Conservation (phyloP, 2,329 filamentous ascomycete species). For the Xylariaceae sp. region DNA sequence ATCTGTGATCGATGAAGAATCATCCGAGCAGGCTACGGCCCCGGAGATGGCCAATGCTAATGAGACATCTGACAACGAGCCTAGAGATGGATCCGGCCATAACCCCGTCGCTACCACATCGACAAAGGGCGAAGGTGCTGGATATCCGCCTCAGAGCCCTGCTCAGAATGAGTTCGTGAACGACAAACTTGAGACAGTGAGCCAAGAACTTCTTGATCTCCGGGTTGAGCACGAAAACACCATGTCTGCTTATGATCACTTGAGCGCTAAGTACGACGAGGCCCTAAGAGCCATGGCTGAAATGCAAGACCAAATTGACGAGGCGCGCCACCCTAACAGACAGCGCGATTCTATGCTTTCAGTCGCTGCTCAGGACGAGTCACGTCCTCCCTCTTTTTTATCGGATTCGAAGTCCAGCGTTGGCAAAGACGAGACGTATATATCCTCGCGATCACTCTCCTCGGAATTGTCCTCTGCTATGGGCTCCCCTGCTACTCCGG, state of each 20-base stretch:
- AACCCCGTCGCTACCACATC: neutral
- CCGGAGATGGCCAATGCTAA: slow-evolving; percentile 13
- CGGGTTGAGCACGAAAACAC: slow-evolving; percentile 87
- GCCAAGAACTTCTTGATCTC: slow-evolving; percentile 86
- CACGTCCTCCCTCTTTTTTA: slow-evolving; percentile 79
- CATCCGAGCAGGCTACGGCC: slow-evolving; percentile 17
- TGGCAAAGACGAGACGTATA: slow-evolving; percentile 63
- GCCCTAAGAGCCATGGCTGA: slow-evolving; percentile 78
- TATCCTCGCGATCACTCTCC: slow-evolving; percentile 87
- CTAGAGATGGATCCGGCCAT: slow-evolving; percentile 9
- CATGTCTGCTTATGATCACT: slow-evolving; percentile 73
- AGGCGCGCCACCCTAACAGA: slow-evolving; percentile 63
- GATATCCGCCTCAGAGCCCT: slow-evolving; percentile 60
- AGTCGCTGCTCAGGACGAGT: slow-evolving; percentile 46
- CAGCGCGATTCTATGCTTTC: slow-evolving; percentile 58
- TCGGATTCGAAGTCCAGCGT: slow-evolving; percentile 70
- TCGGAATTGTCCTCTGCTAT: slow-evolving; percentile 89
- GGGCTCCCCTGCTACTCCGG: slow-evolving; percentile 67
- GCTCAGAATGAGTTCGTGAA: slow-evolving; percentile 83
- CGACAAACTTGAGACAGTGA: slow-evolving; percentile 89
- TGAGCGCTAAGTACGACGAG: slow-evolving; percentile 88
- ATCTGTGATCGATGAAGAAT: slow-evolving; percentile 29
- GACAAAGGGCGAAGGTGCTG: slow-evolving; percentile 6
- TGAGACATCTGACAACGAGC: slow-evolving; percentile 6
- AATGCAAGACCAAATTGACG: slow-evolving; percentile 81